Percentiles rank a stretch among this genome's conserved stretches.
These are phyloP conservation scores for Pseudonectria foliicola DNA, from an alignment of 2,329 filamentous ascomycete genomes.

Conservation along the genomic window DNA sequence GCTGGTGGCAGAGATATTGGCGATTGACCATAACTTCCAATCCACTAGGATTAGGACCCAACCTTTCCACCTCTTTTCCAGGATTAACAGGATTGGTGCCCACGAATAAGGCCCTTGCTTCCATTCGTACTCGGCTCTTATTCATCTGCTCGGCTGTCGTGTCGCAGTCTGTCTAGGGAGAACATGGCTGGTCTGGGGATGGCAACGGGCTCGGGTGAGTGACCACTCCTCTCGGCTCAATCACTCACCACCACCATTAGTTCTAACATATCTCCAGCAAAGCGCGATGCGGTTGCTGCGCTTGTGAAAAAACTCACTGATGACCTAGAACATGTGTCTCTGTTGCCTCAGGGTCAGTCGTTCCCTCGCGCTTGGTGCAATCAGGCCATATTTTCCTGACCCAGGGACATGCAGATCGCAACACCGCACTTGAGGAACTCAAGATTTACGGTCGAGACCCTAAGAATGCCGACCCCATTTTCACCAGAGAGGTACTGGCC, in stretches of 20 bases:
- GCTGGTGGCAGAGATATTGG: too few relatives aligned
- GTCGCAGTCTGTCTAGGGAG: background rate
- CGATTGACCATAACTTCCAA: too few relatives aligned
- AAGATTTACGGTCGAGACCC: conserved; percentile 63
- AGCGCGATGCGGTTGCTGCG: conserved; percentile 59
- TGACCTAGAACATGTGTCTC: conserved; percentile 53
- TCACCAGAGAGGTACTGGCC: conserved; percentile 60
- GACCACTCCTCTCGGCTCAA: background rate
- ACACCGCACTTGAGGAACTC: conserved; percentile 56
- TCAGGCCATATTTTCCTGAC: conserved; percentile 8
- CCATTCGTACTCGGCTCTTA: too few relatives aligned
- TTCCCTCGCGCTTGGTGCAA: background rate
- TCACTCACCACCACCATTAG: background rate
- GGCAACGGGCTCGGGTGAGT: conserved; percentile 36
- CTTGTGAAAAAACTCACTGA: conserved; percentile 55
- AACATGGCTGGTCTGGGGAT: conserved; percentile 17
- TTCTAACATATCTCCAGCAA: conserved; percentile 39
- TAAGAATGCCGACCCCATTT: conserved; percentile 70
- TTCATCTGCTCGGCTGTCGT: too few relatives aligned
- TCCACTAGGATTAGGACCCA: too few relatives aligned
- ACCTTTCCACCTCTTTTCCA: too few relatives aligned
- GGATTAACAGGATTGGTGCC: too few relatives aligned
- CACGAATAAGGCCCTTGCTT: too few relatives aligned
- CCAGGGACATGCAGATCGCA: conserved; percentile 45
- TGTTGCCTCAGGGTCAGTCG: conserved; percentile 52